phyloP scores from a whole-genome alignment of 441 rosid genomes.

The Omphalea diandra region DNA sequence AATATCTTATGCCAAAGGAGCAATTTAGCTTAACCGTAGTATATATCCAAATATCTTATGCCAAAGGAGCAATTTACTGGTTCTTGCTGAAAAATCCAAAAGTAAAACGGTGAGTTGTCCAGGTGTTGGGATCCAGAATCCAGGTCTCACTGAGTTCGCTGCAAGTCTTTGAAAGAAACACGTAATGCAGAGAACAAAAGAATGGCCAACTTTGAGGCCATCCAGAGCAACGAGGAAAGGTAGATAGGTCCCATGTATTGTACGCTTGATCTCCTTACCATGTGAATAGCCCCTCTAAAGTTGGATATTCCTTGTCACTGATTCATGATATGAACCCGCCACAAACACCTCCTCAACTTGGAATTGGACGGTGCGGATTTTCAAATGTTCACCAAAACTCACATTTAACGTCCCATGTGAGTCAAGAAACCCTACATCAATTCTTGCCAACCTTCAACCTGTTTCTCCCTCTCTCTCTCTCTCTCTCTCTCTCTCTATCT shows the following conservation, averaged over 20 bases:
- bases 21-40: neutral
- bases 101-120: too few species aligned
- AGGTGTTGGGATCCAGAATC: neutral
- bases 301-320: neutral
- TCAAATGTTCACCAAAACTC: too few species aligned
- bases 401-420: too few species aligned
- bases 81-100: too few species aligned
- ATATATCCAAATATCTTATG: neutral
- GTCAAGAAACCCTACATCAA: too few species aligned
- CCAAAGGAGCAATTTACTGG: too few species aligned
- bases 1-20: neutral
- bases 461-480: too few species aligned
- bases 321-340: constrained; percentile 12
- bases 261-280: neutral
- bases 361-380: too few species aligned
- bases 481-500: too few species aligned
- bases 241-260: constrained; percentile 7
- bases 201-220: neutral
- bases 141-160: neutral
- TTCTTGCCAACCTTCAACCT: too few species aligned
- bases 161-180: neutral
- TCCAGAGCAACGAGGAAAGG: neutral
- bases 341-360: neutral
- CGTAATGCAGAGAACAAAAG: neutral
- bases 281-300: constrained; percentile 9